Evolutionary conservation across 148 eudicot genomes (phyloP).

Genomic region (Silene conica): DNA sequence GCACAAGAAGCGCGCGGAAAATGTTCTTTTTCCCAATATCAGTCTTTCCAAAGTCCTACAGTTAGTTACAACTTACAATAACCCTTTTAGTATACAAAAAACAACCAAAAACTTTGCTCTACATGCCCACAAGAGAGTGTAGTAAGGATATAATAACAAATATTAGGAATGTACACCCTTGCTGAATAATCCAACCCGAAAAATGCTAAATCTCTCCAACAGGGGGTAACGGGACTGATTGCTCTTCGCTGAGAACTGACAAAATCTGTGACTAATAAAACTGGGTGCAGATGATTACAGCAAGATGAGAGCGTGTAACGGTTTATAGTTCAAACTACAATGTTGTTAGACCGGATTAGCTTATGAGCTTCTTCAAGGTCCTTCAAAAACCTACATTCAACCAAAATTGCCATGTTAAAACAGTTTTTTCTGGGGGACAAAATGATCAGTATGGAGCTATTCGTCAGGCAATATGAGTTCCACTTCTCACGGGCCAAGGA

Average conservation of each 20-base stretch:
- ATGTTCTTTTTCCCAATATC: neutral
- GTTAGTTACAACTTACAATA: constrained; percentile 20
- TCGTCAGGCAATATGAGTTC: neutral
- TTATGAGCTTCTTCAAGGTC: constrained; percentile 94
- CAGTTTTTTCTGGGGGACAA: too few relatives aligned
- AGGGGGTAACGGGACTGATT: neutral
- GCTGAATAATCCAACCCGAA: neutral
- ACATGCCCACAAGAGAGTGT: neutral
- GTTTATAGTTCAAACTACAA: constrained; percentile 34
- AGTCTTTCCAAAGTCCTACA: neutral
- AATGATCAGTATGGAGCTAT: neutral
- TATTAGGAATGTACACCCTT: neutral
- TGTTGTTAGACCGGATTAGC: constrained; percentile 49
- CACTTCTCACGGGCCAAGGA: too few relatives aligned
- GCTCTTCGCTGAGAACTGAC: neutral
- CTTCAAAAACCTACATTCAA: constrained; percentile 59
- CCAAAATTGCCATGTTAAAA: constrained; percentile 10
- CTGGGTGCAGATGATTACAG: constrained; percentile 6
- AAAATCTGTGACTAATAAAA: neutral
- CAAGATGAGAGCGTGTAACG: neutral
- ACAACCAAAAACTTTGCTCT: neutral
- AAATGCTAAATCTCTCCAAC: constrained; percentile 6
- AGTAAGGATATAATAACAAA: neutral
- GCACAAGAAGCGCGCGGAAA: neutral
- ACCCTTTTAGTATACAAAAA: constrained; percentile 5